Evolutionary conservation across 2,329 filamentous ascomycete genomes (phyloP).

Genomic region (Sporothrix globosa): DNA sequence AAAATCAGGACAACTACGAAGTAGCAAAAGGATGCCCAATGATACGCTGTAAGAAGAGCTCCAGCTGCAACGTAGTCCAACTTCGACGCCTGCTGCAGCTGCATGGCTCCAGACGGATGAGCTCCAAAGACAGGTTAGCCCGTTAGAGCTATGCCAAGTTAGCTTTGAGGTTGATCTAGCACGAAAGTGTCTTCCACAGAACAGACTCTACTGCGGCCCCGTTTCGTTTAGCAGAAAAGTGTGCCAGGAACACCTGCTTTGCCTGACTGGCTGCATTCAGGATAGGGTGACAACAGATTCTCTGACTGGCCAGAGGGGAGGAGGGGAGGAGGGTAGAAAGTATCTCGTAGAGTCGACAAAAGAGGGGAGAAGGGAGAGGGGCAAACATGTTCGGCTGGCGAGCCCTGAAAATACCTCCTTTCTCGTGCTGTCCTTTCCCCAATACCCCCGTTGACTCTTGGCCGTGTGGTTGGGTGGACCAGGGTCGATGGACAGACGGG

Average conservation of each 20-base stretch:
- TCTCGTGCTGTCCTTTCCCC: too few species aligned
- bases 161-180: too few species aligned
- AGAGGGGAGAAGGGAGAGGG: background rate
- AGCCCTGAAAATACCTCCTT: background rate
- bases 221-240: too few species aligned
- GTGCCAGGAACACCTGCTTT: too few species aligned
- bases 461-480: background rate
- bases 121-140: background rate
- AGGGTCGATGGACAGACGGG: background rate
- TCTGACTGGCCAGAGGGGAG: too few species aligned
- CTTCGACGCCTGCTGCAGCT: constrained; percentile 1
- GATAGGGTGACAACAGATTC: too few species aligned
- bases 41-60: background rate
- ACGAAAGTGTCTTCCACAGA: too few species aligned
- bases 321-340: too few species aligned
- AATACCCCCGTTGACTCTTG: background rate
- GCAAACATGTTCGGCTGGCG: background rate
- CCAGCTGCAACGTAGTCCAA: background rate
- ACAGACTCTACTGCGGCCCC: too few species aligned
- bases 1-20: background rate
- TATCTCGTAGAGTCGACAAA: background rate
- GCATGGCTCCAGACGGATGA: background rate
- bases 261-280: too few species aligned
- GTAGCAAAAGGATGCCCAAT: background rate
- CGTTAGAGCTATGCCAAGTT: background rate